Evolutionary conservation across 768 basidiomycete species (phyloP), one percentile per base, ranked within the genome.

Genomic region (Russula vinacea): DNA sequence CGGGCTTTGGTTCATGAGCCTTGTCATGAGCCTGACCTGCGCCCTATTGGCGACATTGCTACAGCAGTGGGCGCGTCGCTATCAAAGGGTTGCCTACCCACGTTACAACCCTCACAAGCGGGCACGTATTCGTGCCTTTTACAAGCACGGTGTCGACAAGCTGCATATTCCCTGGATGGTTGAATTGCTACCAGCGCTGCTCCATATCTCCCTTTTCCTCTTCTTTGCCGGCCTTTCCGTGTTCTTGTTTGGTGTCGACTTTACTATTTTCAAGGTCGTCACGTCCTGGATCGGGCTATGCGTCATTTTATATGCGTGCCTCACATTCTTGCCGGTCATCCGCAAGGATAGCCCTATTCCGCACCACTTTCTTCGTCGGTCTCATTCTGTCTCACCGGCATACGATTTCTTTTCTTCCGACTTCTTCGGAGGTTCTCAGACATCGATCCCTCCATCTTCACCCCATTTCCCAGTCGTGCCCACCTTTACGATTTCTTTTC

Each of bases 191-290:
- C 81, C 81, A 1, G 70, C 77, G 14, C 74, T 83, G 8, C 76
- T 84, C 22, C 82, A 83, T 64, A 71, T 79, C 8, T 79, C 81
- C 1, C 73, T 83, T n/a, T 76, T 82, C 24, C 74, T 83, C 7
- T 83, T 84, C 71, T 78, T 85, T 69, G 76, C 78, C 37, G 79
- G 81, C 47, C 74, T 84, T 35, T 70, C 81, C 42, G 74, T 76
- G 13, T 81, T 84, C 70, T 71, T 83, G 32, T 71, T 71, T 60
- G 70, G 76, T 8, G 70, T 71, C 56, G 67, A 70, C 40, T 17
- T 14, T 7, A 58, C 57, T 22, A 59, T 69, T 29, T 68, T 68
- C 16, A 58, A 57, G 2, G 54, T 59, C 5, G 58, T 65, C 8
- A 50, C 63, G 1, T 32, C 50, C 3, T 62, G 67, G 24, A 50